phyloP scores from a whole-genome alignment of 495 filamentous ascomycete genomes.

The Mycothermus thermophilus region DNA sequence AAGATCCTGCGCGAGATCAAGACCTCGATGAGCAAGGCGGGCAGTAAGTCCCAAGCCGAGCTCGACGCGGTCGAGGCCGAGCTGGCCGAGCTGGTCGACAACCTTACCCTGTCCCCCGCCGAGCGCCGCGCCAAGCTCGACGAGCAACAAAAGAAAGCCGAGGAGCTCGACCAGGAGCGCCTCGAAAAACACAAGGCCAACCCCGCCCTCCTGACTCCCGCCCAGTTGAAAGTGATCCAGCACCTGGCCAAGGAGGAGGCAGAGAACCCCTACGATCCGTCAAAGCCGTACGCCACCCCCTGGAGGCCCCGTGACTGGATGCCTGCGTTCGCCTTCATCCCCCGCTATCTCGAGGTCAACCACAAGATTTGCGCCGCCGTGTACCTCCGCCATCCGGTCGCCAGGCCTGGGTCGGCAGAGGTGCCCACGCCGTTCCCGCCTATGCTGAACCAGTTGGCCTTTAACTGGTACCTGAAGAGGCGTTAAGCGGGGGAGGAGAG shows the following conservation, averaged over 20 bases:
- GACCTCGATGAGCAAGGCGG: slow-evolving; percentile 8
- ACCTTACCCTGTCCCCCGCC: slow-evolving; percentile 5
- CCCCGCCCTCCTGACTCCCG: background rate
- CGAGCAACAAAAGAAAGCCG: slow-evolving; percentile 38
- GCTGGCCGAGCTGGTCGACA: slow-evolving; percentile 14
- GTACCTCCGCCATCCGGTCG: slow-evolving; percentile 89
- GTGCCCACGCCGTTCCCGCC: slow-evolving; percentile 73
- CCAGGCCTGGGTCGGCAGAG: slow-evolving; percentile 72
- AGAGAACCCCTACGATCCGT: slow-evolving; percentile 60
- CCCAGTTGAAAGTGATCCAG: slow-evolving; percentile 5
- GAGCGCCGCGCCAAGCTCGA: background rate
- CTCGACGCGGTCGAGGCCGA: slow-evolving; percentile 8
- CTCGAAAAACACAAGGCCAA: background rate
- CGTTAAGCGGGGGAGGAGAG: slow-evolving; percentile 35
- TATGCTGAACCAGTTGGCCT: slow-evolving; percentile 56
- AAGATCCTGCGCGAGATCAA: slow-evolving; percentile 19
- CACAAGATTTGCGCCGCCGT: slow-evolving; percentile 90
- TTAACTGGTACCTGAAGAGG: slow-evolving; percentile 86
- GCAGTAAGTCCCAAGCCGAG: slow-evolving; percentile 5
- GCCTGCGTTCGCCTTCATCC: slow-evolving; percentile 85
- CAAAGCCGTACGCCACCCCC: slow-evolving; percentile 79
- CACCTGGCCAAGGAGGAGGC: slow-evolving; percentile 21
- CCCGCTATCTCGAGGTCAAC: slow-evolving; percentile 92
- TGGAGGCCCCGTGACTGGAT: slow-evolving; percentile 84
- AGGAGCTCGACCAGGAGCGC: background rate